These are phyloP conservation scores for Crithidia mellificae DNA, from an alignment of 208 protist species.

Conservation along the genomic window DNA sequence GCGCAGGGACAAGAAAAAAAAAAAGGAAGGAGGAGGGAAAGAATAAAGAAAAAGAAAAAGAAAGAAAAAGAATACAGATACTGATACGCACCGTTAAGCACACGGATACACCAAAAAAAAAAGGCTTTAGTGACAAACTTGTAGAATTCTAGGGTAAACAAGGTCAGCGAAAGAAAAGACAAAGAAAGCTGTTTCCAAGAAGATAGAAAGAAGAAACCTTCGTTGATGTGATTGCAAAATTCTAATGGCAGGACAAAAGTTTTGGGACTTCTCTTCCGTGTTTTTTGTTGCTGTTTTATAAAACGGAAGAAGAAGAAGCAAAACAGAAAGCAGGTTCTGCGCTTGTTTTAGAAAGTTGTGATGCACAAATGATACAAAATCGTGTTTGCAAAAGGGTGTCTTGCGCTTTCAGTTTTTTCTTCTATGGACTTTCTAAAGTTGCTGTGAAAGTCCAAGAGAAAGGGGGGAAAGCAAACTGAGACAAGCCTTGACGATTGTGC, in stretches of 20 bases:
- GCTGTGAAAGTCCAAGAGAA: slow-evolving; percentile 1
- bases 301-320: slow-evolving; percentile 12
- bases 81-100: slow-evolving; percentile 5
- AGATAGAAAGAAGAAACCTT: not conserved
- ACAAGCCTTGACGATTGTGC: not conserved
- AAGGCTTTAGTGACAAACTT: not conserved
- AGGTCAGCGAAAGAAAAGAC: not conserved
- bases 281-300: not conserved
- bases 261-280: not conserved
- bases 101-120: not conserved
- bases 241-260: not conserved
- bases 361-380: not conserved
- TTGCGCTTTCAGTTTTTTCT: not conserved
- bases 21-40: slow-evolving; percentile 15
- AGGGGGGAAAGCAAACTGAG: not conserved
- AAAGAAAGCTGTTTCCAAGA: not conserved
- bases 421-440: not conserved
- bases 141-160: not conserved
- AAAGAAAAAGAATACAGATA: slow-evolving; percentile 10
- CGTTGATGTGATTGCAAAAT: not conserved
- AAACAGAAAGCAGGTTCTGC: slow-evolving; percentile 8
- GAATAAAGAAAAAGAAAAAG: slow-evolving; percentile 14
- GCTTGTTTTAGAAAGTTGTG: too few species aligned
- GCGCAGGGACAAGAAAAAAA: slow-evolving; percentile 13
- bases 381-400: not conserved